These are phyloP conservation scores for Pontederia crassipes DNA, from an alignment of 176 grass and related monocot genomes.

Conservation along the genomic window DNA sequence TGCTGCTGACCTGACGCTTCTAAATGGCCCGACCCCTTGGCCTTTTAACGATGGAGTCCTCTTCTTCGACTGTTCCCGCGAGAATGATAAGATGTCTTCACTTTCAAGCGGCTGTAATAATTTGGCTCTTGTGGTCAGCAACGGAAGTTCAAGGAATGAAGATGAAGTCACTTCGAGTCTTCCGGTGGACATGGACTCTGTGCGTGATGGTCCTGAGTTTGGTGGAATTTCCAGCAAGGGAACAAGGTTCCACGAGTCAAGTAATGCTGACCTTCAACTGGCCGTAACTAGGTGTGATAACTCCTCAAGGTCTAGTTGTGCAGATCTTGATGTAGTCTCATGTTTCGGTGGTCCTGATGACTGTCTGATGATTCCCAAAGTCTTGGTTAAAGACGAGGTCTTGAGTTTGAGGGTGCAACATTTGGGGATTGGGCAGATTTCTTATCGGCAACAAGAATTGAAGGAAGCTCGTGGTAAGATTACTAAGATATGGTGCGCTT, in stretches of 20 bases:
- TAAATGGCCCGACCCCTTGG: slow-evolving; percentile 74
- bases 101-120: slow-evolving; percentile 32
- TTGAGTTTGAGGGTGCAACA: slow-evolving; percentile 47
- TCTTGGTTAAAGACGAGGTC: slow-evolving; percentile 58
- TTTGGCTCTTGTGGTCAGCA: slow-evolving; percentile 36
- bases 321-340: slow-evolving; percentile 7
- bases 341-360: slow-evolving; percentile 17
- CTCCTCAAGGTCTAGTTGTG: slow-evolving; percentile 8
- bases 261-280: not conserved
- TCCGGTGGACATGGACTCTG: slow-evolving; percentile 28
- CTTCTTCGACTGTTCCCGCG: slow-evolving; percentile 56
- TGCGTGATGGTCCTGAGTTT: not conserved
- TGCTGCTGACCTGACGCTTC: slow-evolving; percentile 79
- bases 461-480: slow-evolving; percentile 41
- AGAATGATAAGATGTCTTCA: slow-evolving; percentile 34
- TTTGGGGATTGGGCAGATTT: slow-evolving; percentile 64
- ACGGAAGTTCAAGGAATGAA: slow-evolving; percentile 16
- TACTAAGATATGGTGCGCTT: slow-evolving; percentile 87
- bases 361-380: slow-evolving; percentile 56
- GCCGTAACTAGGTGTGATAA: slow-evolving; percentile 17
- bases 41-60: slow-evolving; percentile 92
- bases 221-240: not conserved
- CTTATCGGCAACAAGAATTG: slow-evolving; percentile 55
- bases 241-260: not conserved
- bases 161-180: slow-evolving; percentile 40